Evolutionary conservation across 257 asterid species (phyloP), one percentile per base, ranked within the genome.

Genomic region (Penstemon davidsonii): DNA sequence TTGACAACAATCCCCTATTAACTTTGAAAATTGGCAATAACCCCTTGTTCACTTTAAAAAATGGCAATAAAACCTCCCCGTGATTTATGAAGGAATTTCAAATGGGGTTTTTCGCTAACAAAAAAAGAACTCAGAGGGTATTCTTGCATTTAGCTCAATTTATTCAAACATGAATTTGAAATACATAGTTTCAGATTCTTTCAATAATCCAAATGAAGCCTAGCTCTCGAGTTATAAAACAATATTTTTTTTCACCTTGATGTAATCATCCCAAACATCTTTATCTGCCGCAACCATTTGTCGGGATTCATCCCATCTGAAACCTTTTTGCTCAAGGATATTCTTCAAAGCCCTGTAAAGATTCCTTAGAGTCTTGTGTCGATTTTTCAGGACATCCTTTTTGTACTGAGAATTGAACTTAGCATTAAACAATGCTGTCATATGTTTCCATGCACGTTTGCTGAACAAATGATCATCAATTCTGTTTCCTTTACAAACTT

Each of bases 341-440:
- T 51, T 55, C 44, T 39, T 60, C 7, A 67, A 8, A 3, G 69
- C 62, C 65, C 73, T 64, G 51, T 57, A 71, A 7, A 70, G 76
- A 74, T 73, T 74, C 56, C 80, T 73, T 49, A 70, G 73, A 66
- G 71, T 77, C 82, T 77, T 80, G 74, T 77, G 73, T 55, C 76
- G 66, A 66, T 80, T 80, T 70, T 80, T 80, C 42, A 80, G 60
- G 60, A 77, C 76, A 47, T 80, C 78, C 18, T 62, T 75, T 36
- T 58, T 73, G 4, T 74, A 64, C 50, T 46, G 53, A 62, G 78
- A 77, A 46, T 59, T 64, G 66, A 77, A 80, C 66, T 74, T 74
- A 6, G 73, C 64, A 47, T 74, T 77, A 51, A 77, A 77, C 75
- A 67, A 62, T n/a, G 56, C 13, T 19, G 74, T 54, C 76, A 71